A percentile compares a stretch with the other conserved stretches of the same genome.
phyloP scores from a whole-genome alignment of 495 filamentous ascomycete genomes.

The Penicillium chermesinum region DNA sequence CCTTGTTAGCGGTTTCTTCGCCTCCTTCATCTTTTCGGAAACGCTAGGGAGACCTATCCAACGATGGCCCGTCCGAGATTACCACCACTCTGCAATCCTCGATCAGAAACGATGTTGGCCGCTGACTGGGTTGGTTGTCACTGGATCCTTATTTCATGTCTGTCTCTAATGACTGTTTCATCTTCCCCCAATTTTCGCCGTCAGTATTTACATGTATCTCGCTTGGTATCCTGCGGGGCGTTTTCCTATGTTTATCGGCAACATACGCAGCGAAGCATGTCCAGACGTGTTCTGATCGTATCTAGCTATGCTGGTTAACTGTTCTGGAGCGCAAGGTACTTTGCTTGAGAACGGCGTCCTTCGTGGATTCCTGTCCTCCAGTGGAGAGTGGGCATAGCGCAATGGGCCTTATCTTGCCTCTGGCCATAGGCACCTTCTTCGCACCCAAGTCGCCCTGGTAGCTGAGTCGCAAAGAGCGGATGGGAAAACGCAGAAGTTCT shows the following conservation, averaged over 20 bases:
- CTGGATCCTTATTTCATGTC: constrained; percentile 54
- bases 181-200: constrained; percentile 69
- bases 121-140: constrained; percentile 59
- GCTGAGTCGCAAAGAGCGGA: constrained; percentile 64
- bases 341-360: constrained; percentile 63
- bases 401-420: constrained; percentile 77
- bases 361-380: constrained; percentile 46
- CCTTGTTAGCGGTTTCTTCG: constrained; percentile 26
- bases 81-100: constrained; percentile 57
- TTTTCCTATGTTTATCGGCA: constrained; percentile 70
- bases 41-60: constrained; percentile 21
- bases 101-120: constrained; percentile 53
- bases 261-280: constrained; percentile 78
- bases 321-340: constrained; percentile 70
- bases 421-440: constrained; percentile 62
- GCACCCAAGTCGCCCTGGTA: constrained; percentile 79
- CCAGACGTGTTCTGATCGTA: constrained; percentile 66
- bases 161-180: constrained; percentile 51
- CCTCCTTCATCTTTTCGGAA: constrained; percentile 10
- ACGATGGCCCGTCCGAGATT: constrained; percentile 32
- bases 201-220: constrained; percentile 60
- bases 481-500: constrained; percentile 58
- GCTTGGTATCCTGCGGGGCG: constrained; percentile 70
- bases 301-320: constrained; percentile 75
- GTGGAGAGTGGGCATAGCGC: constrained; percentile 61